A percentile compares a stretch with the other conserved stretches of the same genome.
Conservation (phyloP, 371 early-diverging fungal species). For the Basidiobolus meristosporus region DNA sequence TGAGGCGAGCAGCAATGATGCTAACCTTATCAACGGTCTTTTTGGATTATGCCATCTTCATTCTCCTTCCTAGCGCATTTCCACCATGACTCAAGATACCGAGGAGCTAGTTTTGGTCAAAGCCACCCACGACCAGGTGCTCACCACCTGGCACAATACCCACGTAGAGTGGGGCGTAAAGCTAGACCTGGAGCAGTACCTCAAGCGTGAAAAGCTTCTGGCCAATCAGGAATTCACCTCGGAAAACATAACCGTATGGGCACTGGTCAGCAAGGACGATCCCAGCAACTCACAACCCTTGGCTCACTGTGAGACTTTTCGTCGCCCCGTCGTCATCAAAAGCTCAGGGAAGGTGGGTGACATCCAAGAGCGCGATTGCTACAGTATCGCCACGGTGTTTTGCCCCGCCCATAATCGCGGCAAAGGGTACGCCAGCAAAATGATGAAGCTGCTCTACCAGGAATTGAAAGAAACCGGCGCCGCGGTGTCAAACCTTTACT, state of each 20-base stretch:
- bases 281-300: slow-evolving; percentile 5
- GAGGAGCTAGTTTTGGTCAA: neutral
- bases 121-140: slow-evolving; percentile 6
- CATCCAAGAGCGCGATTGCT: slow-evolving; percentile 6
- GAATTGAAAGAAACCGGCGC: slow-evolving; percentile 5
- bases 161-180: slow-evolving; percentile 16
- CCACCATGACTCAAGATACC: no score
- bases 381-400: slow-evolving; percentile 18
- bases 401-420: slow-evolving; percentile 11
- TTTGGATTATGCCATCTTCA: no score
- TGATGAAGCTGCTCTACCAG: slow-evolving; percentile 9
- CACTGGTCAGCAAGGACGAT: slow-evolving; percentile 10
- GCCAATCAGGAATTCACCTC: slow-evolving; percentile 9
- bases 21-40: no score
- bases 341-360: slow-evolving; percentile 4
- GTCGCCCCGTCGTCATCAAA: slow-evolving; percentile 9
- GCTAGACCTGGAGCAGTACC: slow-evolving; percentile 9
- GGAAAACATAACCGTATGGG: slow-evolving; percentile 10
- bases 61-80: no score
- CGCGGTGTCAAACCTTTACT: slow-evolving; percentile 11
- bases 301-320: slow-evolving; percentile 11
- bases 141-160: slow-evolving; percentile 11
- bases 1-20: no score
- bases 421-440: slow-evolving; percentile 12
- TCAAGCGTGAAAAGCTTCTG: slow-evolving; percentile 12